These are phyloP conservation scores for Ceraceosorus bombacis DNA, from an alignment of 1,284 basidiomycete genomes.

Conservation along the genomic window DNA sequence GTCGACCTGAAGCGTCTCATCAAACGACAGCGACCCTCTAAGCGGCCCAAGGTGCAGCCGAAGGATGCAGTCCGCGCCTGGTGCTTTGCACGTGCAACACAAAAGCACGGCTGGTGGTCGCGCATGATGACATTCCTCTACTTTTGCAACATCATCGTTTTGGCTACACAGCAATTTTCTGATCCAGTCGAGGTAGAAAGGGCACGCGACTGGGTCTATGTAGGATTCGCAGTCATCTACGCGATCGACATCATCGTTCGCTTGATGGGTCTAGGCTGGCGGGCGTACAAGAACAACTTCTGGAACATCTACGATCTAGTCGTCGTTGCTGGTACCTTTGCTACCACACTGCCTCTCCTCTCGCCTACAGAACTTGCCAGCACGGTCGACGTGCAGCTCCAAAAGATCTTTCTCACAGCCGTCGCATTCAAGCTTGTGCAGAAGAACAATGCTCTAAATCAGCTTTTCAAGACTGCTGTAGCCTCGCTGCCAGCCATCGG, in stretches of 20 bases:
- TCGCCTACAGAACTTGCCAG: constrained; percentile 13
- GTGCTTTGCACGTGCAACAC: constrained; percentile 84
- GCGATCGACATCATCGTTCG: constrained; percentile 70
- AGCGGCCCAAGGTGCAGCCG: constrained; percentile 63
- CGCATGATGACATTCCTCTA: constrained; percentile 74
- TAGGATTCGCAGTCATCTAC: constrained; percentile 67
- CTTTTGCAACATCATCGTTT: constrained; percentile 70
- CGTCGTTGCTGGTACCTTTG: constrained; percentile 72
- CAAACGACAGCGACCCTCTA: constrained; percentile 76
- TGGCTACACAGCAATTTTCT: constrained; percentile 78
- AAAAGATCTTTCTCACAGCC: constrained; percentile 88
- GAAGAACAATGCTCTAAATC: constrained; percentile 78
- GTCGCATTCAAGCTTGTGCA: constrained; percentile 93
- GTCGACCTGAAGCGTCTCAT: constrained; percentile 85
- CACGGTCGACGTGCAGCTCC: constrained; percentile 58
- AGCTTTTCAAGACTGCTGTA: constrained; percentile 90
- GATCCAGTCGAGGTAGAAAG: constrained; percentile 57
- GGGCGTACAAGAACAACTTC: constrained; percentile 74
- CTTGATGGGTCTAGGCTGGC: constrained; percentile 74
- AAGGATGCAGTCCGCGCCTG: constrained; percentile 61
- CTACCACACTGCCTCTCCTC: constrained; percentile 64
- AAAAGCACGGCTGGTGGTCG: constrained; percentile 92
- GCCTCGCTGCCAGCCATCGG: constrained; percentile 80
- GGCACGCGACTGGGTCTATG: constrained; percentile 70
- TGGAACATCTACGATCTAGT: constrained; percentile 80